Conservation (phyloP, 2,329 filamentous ascomycete species). For the Penicillium sp. region DNA sequence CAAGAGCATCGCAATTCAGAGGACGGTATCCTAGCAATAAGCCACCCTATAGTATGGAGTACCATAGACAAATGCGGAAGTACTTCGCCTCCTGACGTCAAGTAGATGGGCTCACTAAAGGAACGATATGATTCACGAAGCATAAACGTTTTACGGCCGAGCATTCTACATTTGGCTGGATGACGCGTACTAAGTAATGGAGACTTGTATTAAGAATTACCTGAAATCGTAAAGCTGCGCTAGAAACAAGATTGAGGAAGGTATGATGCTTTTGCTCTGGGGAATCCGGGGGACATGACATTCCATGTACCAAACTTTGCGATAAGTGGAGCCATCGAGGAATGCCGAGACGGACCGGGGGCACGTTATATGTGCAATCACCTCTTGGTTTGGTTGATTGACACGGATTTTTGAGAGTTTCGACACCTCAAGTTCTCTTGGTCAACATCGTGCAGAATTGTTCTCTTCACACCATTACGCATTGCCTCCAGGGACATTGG, state of each 20-base stretch:
- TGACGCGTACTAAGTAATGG: not conserved
- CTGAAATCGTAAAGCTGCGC: not conserved
- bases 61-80: not conserved
- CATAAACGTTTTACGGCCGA: not conserved
- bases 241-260: not conserved
- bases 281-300: not conserved
- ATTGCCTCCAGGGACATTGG: not conserved
- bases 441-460: no score
- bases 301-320: not conserved
- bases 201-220: not conserved
- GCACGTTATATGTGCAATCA: no score
- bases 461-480: not conserved
- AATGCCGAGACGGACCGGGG: not conserved
- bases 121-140: not conserved
- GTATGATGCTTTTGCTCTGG: not conserved
- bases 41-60: not conserved
- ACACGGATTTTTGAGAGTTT: not conserved
- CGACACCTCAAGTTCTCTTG: no score
- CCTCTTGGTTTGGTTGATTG: not conserved
- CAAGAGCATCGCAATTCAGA: not conserved
- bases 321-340: not conserved
- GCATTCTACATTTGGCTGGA: not conserved
- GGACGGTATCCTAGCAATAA: not conserved
- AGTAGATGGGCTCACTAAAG: not conserved
- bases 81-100: conserved; percentile 1